Percentiles rank a stretch among this genome's conserved stretches.
phyloP scores from a whole-genome alignment of 2,329 filamentous ascomycete genomes.

The Orbilia ellipsospora region DNA sequence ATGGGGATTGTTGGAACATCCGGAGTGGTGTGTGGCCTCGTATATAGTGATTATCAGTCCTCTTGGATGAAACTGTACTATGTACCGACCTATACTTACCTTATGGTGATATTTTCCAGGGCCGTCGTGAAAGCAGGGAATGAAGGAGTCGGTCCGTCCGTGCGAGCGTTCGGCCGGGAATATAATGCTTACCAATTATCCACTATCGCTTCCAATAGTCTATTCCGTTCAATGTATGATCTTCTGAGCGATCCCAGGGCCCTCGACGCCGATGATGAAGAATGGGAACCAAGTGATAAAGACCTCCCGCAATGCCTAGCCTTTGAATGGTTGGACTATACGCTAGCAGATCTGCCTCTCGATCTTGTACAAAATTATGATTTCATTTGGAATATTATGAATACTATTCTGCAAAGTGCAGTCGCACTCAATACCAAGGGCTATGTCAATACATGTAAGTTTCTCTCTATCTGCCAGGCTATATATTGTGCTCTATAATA shows the following conservation, averaged over 20 bases:
- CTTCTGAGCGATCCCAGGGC: slow-evolving; percentile 32
- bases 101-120: slow-evolving; percentile 26
- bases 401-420: slow-evolving; percentile 36
- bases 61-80: slow-evolving; percentile 8
- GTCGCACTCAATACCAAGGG: slow-evolving; percentile 26
- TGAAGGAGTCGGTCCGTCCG: slow-evolving; percentile 25
- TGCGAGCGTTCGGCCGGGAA: slow-evolving; percentile 30
- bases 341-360: slow-evolving; percentile 21
- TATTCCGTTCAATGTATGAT: slow-evolving; percentile 32
- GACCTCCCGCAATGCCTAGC: slow-evolving; percentile 31
- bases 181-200: slow-evolving; percentile 31
- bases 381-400: slow-evolving; percentile 31
- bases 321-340: slow-evolving; percentile 34
- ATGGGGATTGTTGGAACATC: slow-evolving; percentile 15
- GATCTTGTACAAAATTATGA: slow-evolving; percentile 17
- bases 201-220: slow-evolving; percentile 24
- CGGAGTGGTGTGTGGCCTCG: slow-evolving; percentile 24
- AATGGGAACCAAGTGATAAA: slow-evolving; percentile 28
- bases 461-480: slow-evolving; percentile 21
- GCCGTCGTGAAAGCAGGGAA: slow-evolving; percentile 32
- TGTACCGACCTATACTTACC: slow-evolving; percentile 16
- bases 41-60: not conserved
- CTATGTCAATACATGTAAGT: slow-evolving; percentile 38
- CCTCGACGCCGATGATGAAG: slow-evolving; percentile 20
- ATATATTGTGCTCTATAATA: slow-evolving; percentile 23